Conservation (phyloP, 2,329 filamentous ascomycete species). For the Grosmannia clavigera region DNA sequence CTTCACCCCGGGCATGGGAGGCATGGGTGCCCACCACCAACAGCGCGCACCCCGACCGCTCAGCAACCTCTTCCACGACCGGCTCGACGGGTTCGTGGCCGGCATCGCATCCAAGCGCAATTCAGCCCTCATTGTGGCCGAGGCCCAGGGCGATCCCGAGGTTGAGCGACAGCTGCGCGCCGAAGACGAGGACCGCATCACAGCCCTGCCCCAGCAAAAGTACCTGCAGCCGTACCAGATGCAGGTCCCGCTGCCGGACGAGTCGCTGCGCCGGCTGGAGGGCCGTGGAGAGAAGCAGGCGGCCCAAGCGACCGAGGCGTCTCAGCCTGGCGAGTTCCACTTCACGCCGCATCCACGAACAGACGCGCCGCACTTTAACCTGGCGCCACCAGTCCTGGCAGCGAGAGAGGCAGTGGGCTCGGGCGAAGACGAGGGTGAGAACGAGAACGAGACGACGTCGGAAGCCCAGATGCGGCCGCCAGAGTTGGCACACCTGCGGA, state of each 20-base stretch:
- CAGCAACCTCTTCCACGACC: conserved; percentile 69
- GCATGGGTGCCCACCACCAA: conserved; percentile 10
- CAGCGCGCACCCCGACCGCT: conserved; percentile 49
- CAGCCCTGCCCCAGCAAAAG: conserved; percentile 61
- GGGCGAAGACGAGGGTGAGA: not conserved
- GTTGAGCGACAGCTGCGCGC: conserved; percentile 65
- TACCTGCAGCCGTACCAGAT: conserved; percentile 43
- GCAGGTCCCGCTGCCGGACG: conserved; percentile 21
- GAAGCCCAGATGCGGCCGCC: conserved; percentile 26
- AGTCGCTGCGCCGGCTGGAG: conserved; percentile 36
- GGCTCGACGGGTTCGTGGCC: conserved; percentile 76
- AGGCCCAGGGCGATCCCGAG: conserved; percentile 68
- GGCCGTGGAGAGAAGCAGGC: conserved; percentile 23
- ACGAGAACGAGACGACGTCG: not conserved
- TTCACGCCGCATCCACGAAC: conserved; percentile 40
- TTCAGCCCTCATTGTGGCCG: conserved; percentile 69
- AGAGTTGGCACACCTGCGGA: conserved; percentile 46
- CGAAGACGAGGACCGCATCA: conserved; percentile 76
- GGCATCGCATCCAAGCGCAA: conserved; percentile 79
- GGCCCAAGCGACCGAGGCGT: not conserved
- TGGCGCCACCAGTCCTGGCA: conserved; percentile 26
- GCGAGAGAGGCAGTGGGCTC: not conserved
- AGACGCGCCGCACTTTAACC: conserved; percentile 46
- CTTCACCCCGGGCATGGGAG: not conserved
- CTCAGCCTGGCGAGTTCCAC: conserved; percentile 34